Evolutionary conservation across 176 grass and related monocot genomes (phyloP).

Genomic region (Ampelocalamus luodianensis): DNA sequence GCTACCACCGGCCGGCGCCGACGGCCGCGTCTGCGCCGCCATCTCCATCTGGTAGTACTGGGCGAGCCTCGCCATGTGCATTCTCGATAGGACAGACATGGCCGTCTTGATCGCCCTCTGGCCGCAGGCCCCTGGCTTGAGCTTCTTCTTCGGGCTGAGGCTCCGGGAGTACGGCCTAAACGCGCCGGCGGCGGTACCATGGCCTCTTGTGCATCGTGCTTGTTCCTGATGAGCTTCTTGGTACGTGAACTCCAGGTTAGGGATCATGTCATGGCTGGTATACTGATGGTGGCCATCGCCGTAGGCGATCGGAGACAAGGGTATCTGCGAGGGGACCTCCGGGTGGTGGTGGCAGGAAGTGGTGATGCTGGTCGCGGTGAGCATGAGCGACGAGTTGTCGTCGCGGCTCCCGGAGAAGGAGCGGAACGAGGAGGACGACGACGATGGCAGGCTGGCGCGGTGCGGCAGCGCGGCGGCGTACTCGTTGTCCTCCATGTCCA

Average conservation of each 20-base stretch:
- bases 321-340: conserved; percentile 8
- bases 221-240: not conserved
- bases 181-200: not conserved
- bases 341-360: not conserved
- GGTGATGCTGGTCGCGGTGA: not conserved
- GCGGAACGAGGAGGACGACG: conserved; percentile 9
- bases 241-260: not conserved
- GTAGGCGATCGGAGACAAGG: not conserved
- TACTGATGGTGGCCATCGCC: not conserved
- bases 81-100: not conserved
- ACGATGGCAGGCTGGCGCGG: not conserved
- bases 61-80: conserved; percentile 31
- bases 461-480: not conserved
- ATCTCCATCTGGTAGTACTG: conserved; percentile 11
- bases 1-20: not conserved
- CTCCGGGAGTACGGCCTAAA: conserved; percentile 24
- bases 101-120: conserved; percentile 37
- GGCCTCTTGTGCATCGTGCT: not conserved
- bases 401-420: conserved; percentile 1
- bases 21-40: not conserved
- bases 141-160: conserved; percentile 33
- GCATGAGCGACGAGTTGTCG: not conserved
- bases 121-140: not conserved
- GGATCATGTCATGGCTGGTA: not conserved
- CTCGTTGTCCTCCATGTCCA: conserved; percentile 25